These are phyloP conservation scores for Dactylellina sp. DNA, from an alignment of 2,329 filamentous ascomycete genomes.

Conservation along the genomic window DNA sequence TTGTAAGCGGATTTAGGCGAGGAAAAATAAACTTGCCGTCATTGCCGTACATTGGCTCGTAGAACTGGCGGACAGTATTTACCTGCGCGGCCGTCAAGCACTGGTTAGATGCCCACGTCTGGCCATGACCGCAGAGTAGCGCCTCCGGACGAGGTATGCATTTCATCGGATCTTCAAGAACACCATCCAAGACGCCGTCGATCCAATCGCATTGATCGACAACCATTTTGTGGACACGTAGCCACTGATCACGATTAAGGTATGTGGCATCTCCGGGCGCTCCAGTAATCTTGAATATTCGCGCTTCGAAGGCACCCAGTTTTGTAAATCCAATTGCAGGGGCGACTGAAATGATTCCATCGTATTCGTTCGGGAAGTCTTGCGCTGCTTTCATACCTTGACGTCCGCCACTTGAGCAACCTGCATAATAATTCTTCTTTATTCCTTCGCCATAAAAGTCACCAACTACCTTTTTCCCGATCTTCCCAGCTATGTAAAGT, in stretches of 20 bases:
- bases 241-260: constrained; percentile 61
- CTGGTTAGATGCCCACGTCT: constrained; percentile 32
- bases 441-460: constrained; percentile 28
- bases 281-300: constrained; percentile 61
- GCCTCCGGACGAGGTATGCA: constrained; percentile 62
- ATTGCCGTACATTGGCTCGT: constrained; percentile 62
- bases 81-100: constrained; percentile 62
- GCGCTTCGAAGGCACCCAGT: constrained; percentile 57
- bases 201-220: constrained; percentile 68
- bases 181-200: constrained; percentile 67
- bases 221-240: constrained; percentile 63
- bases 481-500: constrained; percentile 22
- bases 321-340: constrained; percentile 65
- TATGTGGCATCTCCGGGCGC: constrained; percentile 15
- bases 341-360: constrained; percentile 66
- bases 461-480: constrained; percentile 21
- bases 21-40: constrained; percentile 62
- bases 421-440: constrained; percentile 66
- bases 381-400: constrained; percentile 67
- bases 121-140: constrained; percentile 61
- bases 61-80: constrained; percentile 61
- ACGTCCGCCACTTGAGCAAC: constrained; percentile 67
- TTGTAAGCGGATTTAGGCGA: constrained; percentile 42
- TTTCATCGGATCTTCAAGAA: constrained; percentile 63
- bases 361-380: constrained; percentile 66